These are phyloP conservation scores for Angophora floribunda DNA, from an alignment of 345 rosid species.

Conservation along the genomic window DNA sequence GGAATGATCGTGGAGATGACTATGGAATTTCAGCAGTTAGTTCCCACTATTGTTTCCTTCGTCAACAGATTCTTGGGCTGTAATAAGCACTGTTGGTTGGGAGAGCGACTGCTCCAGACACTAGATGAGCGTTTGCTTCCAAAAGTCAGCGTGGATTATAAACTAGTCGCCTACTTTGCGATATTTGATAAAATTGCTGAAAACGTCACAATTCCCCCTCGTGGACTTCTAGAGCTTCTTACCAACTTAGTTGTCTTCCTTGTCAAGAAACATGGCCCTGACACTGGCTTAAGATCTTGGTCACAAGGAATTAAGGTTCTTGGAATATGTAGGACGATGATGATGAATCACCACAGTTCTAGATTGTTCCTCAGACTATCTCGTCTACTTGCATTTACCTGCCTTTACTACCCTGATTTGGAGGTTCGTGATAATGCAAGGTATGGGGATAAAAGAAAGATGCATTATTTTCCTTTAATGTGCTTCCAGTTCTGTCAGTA, in stretches of 20 bases:
- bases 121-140: slow-evolving; percentile 62
- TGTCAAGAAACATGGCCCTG: slow-evolving; percentile 53
- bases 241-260: slow-evolving; percentile 53
- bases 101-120: slow-evolving; percentile 74
- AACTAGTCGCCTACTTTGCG: slow-evolving; percentile 62
- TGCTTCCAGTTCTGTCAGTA: not conserved
- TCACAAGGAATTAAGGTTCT: slow-evolving; percentile 90
- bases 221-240: slow-evolving; percentile 54
- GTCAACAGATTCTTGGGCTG: slow-evolving; percentile 62
- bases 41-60: slow-evolving; percentile 65
- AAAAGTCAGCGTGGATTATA: slow-evolving; percentile 41
- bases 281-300: slow-evolving; percentile 71
- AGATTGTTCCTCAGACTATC: slow-evolving; percentile 79
- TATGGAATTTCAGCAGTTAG: slow-evolving; percentile 50
- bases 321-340: slow-evolving; percentile 78
- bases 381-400: slow-evolving; percentile 72
- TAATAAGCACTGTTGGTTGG: slow-evolving; percentile 68
- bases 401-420: slow-evolving; percentile 89
- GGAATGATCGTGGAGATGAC: slow-evolving; percentile 74
- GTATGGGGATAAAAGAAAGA: slow-evolving; percentile 19
- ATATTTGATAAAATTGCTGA: slow-evolving; percentile 69
- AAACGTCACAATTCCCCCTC: slow-evolving; percentile 69
- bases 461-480: not conserved
- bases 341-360: slow-evolving; percentile 79
- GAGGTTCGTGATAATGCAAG: slow-evolving; percentile 95